Evolutionary conservation across 2,329 filamentous ascomycete species (phyloP).

Genomic region (Geosmithia flava): DNA sequence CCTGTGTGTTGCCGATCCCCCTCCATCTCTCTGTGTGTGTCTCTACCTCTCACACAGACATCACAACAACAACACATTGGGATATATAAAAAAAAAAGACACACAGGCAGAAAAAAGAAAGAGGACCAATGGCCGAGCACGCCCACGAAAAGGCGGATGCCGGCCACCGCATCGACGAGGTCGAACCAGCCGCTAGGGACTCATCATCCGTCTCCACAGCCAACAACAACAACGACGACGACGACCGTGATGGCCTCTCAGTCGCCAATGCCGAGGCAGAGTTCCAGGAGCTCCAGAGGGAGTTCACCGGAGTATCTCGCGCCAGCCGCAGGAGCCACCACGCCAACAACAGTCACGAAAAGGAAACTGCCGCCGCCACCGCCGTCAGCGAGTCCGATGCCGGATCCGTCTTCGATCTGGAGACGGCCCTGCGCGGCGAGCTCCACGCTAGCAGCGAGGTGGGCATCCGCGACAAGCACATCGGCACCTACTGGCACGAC

Average conservation of each 20-base stretch:
- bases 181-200: slow-evolving; percentile 10
- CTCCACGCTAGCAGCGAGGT: slow-evolving; percentile 60
- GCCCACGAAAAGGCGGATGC: slow-evolving; percentile 11
- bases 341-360: slow-evolving; percentile 1
- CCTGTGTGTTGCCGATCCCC: background rate
- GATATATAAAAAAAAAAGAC: too few relatives aligned
- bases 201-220: slow-evolving; percentile 13
- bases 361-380: slow-evolving; percentile 10
- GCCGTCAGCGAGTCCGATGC: slow-evolving; percentile 20
- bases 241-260: slow-evolving; percentile 28
- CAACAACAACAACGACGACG: slow-evolving; percentile 5
- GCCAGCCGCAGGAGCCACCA: slow-evolving; percentile 23
- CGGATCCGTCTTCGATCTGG: slow-evolving; percentile 56
- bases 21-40: too few relatives aligned
- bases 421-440: slow-evolving; percentile 59
- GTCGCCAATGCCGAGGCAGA: slow-evolving; percentile 57
- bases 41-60: too few relatives aligned
- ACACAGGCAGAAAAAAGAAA: background rate
- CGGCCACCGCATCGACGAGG: slow-evolving; percentile 12
- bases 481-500: slow-evolving; percentile 68
- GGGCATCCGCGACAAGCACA: slow-evolving; percentile 70
- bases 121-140: background rate
- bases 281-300: slow-evolving; percentile 54
- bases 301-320: slow-evolving; percentile 45
- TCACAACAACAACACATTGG: too few relatives aligned